Evolutionary conservation across 768 basidiomycete genomes (phyloP).

Genomic region (Amanita fuliginea): DNA sequence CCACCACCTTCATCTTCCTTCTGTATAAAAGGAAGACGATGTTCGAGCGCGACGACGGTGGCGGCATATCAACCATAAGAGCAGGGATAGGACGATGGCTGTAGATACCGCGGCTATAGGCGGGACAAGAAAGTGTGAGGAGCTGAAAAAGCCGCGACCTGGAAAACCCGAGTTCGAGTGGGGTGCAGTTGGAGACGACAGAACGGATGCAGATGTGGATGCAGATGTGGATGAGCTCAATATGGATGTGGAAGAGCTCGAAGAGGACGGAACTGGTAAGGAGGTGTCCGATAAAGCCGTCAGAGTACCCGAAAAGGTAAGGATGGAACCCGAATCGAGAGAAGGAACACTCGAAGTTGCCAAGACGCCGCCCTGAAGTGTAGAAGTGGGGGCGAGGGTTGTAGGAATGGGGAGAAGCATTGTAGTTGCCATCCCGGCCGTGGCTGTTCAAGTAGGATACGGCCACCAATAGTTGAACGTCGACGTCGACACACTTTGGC

Average conservation of each 20-base stretch:
- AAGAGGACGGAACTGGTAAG: not conserved
- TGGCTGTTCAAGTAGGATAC: constrained; percentile 16
- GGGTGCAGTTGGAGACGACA: not conserved
- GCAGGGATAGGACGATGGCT: constrained; percentile 18
- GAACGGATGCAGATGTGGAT: no score
- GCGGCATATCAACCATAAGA: constrained; percentile 24
- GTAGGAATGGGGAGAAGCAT: not conserved
- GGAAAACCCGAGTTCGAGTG: not conserved
- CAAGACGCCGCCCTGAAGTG: not conserved
- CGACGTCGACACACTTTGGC: constrained; percentile 11
- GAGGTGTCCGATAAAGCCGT: not conserved
- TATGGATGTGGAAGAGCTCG: no score
- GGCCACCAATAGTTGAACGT: constrained; percentile 28
- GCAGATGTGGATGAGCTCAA: not conserved
- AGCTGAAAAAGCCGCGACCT: constrained; percentile 10
- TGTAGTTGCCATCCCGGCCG: not conserved
- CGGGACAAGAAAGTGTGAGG: constrained; percentile 19
- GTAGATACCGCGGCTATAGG: constrained; percentile 18
- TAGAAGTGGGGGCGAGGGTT: not conserved
- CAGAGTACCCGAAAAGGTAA: not conserved
- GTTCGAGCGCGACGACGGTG: constrained; percentile 4
- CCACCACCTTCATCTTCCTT: constrained; percentile 8
- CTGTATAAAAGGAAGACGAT: constrained; percentile 2
- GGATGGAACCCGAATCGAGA: not conserved
- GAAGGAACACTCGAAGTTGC: not conserved